phyloP scores from a whole-genome alignment of 768 basidiomycete species.

The Mycena belliarum region DNA sequence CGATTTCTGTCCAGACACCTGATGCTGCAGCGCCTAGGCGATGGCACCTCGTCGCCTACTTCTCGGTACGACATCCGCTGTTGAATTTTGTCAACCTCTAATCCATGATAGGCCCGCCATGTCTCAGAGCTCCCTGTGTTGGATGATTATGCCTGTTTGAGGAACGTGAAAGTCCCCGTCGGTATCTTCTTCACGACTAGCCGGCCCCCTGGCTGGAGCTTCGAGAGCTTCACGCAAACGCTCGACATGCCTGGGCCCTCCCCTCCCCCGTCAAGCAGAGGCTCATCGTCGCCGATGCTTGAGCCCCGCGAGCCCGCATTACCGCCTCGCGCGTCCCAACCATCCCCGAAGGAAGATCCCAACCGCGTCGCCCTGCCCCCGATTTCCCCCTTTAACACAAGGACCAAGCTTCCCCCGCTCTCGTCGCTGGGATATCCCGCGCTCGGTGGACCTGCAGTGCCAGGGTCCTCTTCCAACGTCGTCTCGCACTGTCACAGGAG shows the following conservation, averaged over 20 bases:
- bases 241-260: background rate
- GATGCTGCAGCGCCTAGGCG: conserved; percentile 45
- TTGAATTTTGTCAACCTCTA: background rate
- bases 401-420: conserved; percentile 7
- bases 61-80: conserved; percentile 38
- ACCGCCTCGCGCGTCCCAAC: too few species aligned
- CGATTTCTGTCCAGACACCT: conserved; percentile 53
- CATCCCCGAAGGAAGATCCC: background rate
- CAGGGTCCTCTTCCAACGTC: background rate
- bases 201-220: background rate
- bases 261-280: background rate
- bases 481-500: background rate
- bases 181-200: conserved; percentile 52
- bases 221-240: background rate
- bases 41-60: conserved; percentile 68
- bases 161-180: conserved; percentile 46
- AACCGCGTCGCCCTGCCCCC: conserved; percentile 3
- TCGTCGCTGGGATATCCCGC: conserved; percentile 10
- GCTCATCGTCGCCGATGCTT: background rate
- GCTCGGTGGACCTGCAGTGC: background rate
- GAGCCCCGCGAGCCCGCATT: background rate
- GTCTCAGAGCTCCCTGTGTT: conserved; percentile 48
- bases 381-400: background rate
- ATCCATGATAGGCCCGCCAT: conserved; percentile 27
- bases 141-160: conserved; percentile 55